Evolutionary conservation across 1,284 basidiomycete genomes (phyloP), one percentile per base, ranked within the genome.

Genomic region (Ceratobasidium sp.): DNA sequence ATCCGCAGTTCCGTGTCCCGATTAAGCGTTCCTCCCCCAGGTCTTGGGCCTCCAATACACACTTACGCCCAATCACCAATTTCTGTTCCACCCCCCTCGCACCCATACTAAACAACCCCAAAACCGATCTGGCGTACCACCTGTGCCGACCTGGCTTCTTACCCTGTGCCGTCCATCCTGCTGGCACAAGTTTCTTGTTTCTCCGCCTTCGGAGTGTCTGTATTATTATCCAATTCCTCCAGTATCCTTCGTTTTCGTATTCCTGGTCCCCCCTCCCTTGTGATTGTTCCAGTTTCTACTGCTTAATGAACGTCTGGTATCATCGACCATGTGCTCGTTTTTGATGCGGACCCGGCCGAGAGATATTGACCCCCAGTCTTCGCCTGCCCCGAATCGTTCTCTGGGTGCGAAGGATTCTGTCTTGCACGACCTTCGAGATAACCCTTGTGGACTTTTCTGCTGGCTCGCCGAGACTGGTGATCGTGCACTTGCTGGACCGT

Each of bases 11-110:
- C 66, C 9, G 7, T 58, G 16, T 69, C 66, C 34, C 34, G 66
- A 58, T 24, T 69, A n/a, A 48, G 54, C 39, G 46, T 69, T 6
- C 66, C 66, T 39, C 65, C 66, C n/a, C 66, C 66, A 8, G 66
- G 66, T n/a, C 51, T 69, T 31, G 66, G 66, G 24, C 66, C 53
- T 19, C 66, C 66, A 29, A 46, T 58, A 16, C 41, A 27, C 53
- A 22, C 53, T 14, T 8, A 31, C 14, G 41, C 41, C 29, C 56
- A 39, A 29, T n/a, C 46, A 41, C 62, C 11, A 14, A 22, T 27
- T 49, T 49, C 62, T 27, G 8, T 41, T 61, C 39, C 66, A 22
- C n/a, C 41, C 13, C 43, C 62, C 24, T 49, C 62, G 43, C 62
- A 48, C 41, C n/a, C 27, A 6, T 31, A 41, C 39, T 54, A n/a